phyloP scores from a whole-genome alignment of 2,329 filamentous ascomycete genomes.

The Apiospora koreana region DNA sequence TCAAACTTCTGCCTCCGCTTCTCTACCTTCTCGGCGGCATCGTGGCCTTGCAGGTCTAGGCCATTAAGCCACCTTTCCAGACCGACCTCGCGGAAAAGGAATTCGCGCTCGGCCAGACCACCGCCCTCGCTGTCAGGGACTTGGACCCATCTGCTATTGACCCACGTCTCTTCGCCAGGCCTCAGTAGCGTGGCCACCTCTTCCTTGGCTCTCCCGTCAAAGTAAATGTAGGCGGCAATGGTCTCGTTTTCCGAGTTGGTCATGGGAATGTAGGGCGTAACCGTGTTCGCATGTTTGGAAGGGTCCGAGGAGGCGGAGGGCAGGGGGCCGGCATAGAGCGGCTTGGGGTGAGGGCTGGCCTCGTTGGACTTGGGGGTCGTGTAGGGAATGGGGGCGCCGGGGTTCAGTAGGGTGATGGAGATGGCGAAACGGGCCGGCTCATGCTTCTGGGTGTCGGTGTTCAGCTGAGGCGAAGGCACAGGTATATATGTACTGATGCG shows the following conservation, averaged over 20 bases:
- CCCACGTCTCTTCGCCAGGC: slow-evolving; percentile 97
- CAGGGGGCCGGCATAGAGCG: slow-evolving; percentile 76
- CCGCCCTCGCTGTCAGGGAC: slow-evolving; percentile 89
- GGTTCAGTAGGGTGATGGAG: slow-evolving; percentile 92
- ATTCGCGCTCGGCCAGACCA: slow-evolving; percentile 92
- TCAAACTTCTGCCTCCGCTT: slow-evolving; percentile 82
- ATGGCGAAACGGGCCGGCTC: slow-evolving; percentile 97
- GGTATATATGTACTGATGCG: slow-evolving; percentile 98
- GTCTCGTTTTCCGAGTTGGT: slow-evolving; percentile 95
- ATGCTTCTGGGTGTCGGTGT: slow-evolving; percentile 70
- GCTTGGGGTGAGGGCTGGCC: slow-evolving; percentile 76
- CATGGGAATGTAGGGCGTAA: slow-evolving; percentile 87
- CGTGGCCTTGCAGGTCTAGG: slow-evolving; percentile 89
- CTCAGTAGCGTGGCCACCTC: slow-evolving; percentile 93
- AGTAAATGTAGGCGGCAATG: slow-evolving; percentile 98
- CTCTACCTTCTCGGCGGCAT: slow-evolving; percentile 86
- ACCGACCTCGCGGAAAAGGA: slow-evolving; percentile 94
- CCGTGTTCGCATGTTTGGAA: slow-evolving; percentile 51
- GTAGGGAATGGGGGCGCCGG: slow-evolving; percentile 87
- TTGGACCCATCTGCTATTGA: slow-evolving; percentile 97
- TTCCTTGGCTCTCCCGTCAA: slow-evolving; percentile 92
- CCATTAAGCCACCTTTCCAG: slow-evolving; percentile 96
- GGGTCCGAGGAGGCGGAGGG: slow-evolving; percentile 53
- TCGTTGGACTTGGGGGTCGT: slow-evolving; percentile 80
- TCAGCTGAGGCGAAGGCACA: slow-evolving; percentile 83